Evolutionary conservation across 176 grass and related monocot genomes (phyloP).

Genomic region (Sorghum bicolor): Sorghum_bicolor_NCBIv3 NC_012875.2:56284501-56285000

Average conservation of each 20-base stretch:
- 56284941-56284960: conserved; percentile 75
- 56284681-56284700: conserved; percentile 85
- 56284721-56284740: conserved; percentile 84
- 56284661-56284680: conserved; percentile 75
- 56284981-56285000: conserved; percentile 96
- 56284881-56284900: conserved; percentile 78
- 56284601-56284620: conserved; percentile 66
- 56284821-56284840: conserved; percentile 95
- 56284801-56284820: conserved; percentile 93
- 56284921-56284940: conserved; percentile 90
- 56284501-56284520: conserved; percentile 60
- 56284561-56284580: conserved; percentile 94
- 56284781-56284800: conserved; percentile 95
- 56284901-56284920: conserved; percentile 95
- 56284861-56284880: conserved; percentile 67
- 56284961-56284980: conserved; percentile 93
- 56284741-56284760: conserved; percentile 93
- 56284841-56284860: conserved; percentile 64
- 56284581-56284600: conserved; percentile 86
- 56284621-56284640: conserved; percentile 85
- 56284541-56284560: conserved; percentile 97
- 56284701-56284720: conserved; percentile 89
- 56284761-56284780: conserved; percentile 97
- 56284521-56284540: conserved; percentile 29
- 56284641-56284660: conserved; percentile 80